phyloP scores from a whole-genome alignment of 495 filamentous ascomycete species.

The Poronia punctata region DNA sequence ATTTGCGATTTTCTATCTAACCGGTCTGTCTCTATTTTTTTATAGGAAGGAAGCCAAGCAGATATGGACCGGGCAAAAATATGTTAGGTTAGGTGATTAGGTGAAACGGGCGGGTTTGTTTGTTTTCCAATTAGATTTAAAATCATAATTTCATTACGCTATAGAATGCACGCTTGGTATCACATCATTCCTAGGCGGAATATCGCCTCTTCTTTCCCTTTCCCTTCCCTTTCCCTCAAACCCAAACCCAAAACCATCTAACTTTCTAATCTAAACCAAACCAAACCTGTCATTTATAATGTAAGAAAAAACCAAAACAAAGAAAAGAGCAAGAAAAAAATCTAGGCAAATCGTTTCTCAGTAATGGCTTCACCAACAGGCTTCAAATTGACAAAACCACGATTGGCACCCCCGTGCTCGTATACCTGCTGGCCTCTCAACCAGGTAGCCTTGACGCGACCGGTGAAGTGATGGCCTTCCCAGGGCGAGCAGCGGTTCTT shows the following conservation, averaged over 20 bases:
- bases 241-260: background rate
- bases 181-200: conserved; percentile 7
- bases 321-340: too few species aligned
- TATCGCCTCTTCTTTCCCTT: conserved; percentile 1
- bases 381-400: conserved; percentile 30
- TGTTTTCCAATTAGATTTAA: too few species aligned
- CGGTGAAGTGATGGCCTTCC: conserved; percentile 72
- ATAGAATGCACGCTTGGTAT: conserved; percentile 10
- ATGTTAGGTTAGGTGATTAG: too few species aligned
- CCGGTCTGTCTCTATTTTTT: too few species aligned
- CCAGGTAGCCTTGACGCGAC: conserved; percentile 87
- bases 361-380: conserved; percentile 37
- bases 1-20: too few species aligned
- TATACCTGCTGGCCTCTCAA: conserved; percentile 73
- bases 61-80: too few species aligned
- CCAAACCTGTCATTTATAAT: too few species aligned
- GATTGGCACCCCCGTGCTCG: conserved; percentile 35
- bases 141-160: conserved; percentile 10
- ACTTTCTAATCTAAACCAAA: background rate
- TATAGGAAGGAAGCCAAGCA: too few species aligned
- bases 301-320: too few species aligned
- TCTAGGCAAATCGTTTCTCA: conserved; percentile 33
- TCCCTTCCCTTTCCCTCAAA: conserved; percentile 3
- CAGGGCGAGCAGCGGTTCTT: conserved; percentile 93
- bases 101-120: too few species aligned